A percentile compares a stretch with the other conserved stretches of the same genome.
phyloP scores from a whole-genome alignment of 371 early-diverging fungal species.

The Fennellomyces sp. region DNA sequence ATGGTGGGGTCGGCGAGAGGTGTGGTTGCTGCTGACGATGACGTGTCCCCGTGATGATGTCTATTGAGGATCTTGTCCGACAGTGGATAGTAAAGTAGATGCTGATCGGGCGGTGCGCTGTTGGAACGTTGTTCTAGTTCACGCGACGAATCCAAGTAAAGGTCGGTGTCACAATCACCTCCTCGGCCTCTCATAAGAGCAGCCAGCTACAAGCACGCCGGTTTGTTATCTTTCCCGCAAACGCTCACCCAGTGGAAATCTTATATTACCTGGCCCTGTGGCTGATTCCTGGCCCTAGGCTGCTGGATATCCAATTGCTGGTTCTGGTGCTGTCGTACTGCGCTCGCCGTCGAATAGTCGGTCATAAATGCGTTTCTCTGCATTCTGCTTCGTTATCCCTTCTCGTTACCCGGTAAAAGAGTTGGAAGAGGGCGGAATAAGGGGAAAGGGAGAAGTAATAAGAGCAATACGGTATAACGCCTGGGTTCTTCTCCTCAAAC shows the following conservation, averaged over 20 bases:
- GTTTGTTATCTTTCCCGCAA: too few species aligned
- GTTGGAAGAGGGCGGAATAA: not conserved
- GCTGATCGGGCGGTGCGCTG: conserved; percentile 15
- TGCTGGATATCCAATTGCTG: conserved; percentile 25
- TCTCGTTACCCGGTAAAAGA: not conserved
- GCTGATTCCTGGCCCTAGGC: conserved; percentile 29
- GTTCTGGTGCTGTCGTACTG: not conserved
- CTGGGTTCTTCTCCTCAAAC: too few species aligned
- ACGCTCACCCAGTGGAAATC: too few species aligned
- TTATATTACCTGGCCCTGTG: conserved; percentile 31
- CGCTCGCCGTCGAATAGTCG: conserved; percentile 1
- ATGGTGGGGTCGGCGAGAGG: not conserved
- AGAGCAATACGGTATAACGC: too few species aligned
- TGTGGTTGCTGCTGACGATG: conserved; percentile 7
- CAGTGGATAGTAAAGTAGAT: conserved; percentile 7
- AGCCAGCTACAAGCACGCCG: conserved; percentile 17
- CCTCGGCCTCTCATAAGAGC: conserved; percentile 22
- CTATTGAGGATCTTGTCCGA: conserved; percentile 2
- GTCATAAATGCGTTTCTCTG: conserved; percentile 12
- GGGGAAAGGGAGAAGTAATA: too few species aligned
- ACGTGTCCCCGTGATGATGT: conserved; percentile 10
- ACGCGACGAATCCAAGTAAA: conserved; percentile 13
- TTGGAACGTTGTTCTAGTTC: conserved; percentile 15
- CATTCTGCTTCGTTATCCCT: not conserved
- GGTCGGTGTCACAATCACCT: conserved; percentile 20